phyloP scores from a whole-genome alignment of 2,329 filamentous ascomycete species.

The Diatrype stigma region DNA sequence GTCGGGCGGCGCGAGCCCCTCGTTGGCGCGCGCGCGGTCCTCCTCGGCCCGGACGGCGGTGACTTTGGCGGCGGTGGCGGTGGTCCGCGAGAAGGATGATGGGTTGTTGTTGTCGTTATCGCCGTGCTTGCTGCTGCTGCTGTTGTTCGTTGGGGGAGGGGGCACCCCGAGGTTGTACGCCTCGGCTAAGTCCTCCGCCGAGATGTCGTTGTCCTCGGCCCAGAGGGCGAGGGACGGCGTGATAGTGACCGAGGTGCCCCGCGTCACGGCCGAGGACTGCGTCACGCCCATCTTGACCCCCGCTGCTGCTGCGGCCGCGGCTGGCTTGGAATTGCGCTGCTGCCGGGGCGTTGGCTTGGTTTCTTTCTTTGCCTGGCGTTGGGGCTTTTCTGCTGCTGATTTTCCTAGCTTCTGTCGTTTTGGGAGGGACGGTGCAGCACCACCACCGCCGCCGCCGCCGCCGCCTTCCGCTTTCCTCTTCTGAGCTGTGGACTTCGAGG shows the following conservation, averaged over 20 bases:
- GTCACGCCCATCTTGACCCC: constrained; percentile 50
- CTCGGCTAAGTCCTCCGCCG: constrained; percentile 55
- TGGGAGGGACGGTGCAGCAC: constrained; percentile 13
- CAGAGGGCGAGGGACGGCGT: constrained; percentile 56
- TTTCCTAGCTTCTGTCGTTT: constrained; percentile 20
- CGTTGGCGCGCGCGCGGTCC: constrained; percentile 54
- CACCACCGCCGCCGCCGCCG: constrained; percentile 20
- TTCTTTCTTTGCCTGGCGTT: constrained; percentile 8
- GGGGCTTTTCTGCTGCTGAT: constrained; percentile 10
- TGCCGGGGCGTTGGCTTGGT: constrained; percentile 7
- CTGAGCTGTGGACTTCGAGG: constrained; percentile 32
- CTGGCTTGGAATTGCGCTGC: constrained; percentile 8
- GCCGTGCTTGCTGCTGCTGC: too few species aligned
- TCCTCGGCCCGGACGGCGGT: constrained; percentile 23
- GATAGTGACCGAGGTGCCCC: constrained; percentile 34
- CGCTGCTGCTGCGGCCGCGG: constrained; percentile 9
- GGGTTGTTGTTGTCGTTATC: too few species aligned
- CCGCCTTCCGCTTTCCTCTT: constrained; percentile 38
- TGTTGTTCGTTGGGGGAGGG: too few species aligned
- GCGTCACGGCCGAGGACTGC: constrained; percentile 44
- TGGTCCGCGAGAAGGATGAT: constrained; percentile 20
- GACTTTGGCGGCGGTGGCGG: too few species aligned
- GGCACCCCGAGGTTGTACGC: constrained; percentile 53
- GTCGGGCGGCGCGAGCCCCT: constrained; percentile 56
- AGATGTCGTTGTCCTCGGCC: constrained; percentile 58